Conservation (phyloP, 768 basidiomycete species). For the Tubosaeta brunneosetosa region DNA sequence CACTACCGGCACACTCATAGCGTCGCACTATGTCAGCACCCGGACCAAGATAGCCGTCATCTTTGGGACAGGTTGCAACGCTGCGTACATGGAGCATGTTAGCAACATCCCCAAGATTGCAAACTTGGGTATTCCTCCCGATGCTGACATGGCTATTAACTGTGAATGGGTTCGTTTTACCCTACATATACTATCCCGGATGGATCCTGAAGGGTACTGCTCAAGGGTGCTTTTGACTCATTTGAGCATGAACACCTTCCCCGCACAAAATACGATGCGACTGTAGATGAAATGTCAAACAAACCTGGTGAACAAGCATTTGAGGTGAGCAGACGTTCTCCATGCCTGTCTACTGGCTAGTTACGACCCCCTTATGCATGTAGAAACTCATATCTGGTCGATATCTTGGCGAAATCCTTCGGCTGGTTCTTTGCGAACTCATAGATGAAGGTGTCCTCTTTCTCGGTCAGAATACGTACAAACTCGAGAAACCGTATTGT, state of each 20-base stretch:
- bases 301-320: constrained; percentile 95
- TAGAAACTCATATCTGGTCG: constrained; percentile 95
- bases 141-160: constrained; percentile 87
- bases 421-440: constrained; percentile 91
- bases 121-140: constrained; percentile 59
- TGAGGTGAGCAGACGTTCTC: constrained; percentile 48
- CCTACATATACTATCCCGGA: not conserved
- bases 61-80: constrained; percentile 98
- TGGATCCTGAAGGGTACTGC: not conserved
- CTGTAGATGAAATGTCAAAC: constrained; percentile 91
- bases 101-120: constrained; percentile 82
- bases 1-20: constrained; percentile 96
- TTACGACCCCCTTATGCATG: not conserved
- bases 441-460: constrained; percentile 97
- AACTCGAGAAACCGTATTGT: constrained; percentile 87
- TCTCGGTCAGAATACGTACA: constrained; percentile 97
- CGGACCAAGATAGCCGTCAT: constrained; percentile 91
- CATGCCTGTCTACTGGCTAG: not conserved
- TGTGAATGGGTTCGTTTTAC: constrained; percentile 79
- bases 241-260: constrained; percentile 93
- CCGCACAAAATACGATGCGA: constrained; percentile 88
- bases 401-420: constrained; percentile 93
- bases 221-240: constrained; percentile 93
- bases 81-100: constrained; percentile 94
- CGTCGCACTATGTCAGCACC: constrained; percentile 92